Percentiles rank a stretch among this genome's conserved stretches.
Conservation (phyloP, 2,329 filamentous ascomycete species). For the Chrysoporthe cubensis region DNA sequence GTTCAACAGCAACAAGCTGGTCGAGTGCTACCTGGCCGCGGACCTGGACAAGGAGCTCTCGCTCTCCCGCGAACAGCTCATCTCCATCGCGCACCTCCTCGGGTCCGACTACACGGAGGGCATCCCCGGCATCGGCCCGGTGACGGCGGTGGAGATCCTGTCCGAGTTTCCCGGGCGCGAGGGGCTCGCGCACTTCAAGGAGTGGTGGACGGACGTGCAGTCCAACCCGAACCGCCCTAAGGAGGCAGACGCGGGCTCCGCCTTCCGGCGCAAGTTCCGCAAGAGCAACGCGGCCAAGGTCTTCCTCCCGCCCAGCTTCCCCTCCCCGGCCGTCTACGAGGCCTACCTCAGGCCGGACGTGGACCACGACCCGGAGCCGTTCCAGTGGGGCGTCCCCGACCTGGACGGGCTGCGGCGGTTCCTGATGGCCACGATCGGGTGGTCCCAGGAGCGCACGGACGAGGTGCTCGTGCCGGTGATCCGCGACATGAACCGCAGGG, state of each 20-base stretch:
- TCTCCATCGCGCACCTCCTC: slow-evolving; percentile 85
- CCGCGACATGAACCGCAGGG: slow-evolving; percentile 88
- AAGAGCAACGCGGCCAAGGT: slow-evolving; percentile 79
- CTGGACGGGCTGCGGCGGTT: slow-evolving; percentile 82
- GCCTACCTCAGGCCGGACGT: slow-evolving; percentile 90
- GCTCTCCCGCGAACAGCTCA: slow-evolving; percentile 83
- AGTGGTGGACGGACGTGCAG: slow-evolving; percentile 88
- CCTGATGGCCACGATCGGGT: slow-evolving; percentile 90
- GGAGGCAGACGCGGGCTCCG: slow-evolving; percentile 59
- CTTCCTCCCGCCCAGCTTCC: slow-evolving; percentile 82
- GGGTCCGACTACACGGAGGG: slow-evolving; percentile 96
- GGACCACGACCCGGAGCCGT: slow-evolving; percentile 74
- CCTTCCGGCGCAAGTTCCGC: slow-evolving; percentile 86
- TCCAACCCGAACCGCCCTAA: slow-evolving; percentile 62
- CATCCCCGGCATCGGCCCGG: slow-evolving; percentile 85
- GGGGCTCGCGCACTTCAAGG: slow-evolving; percentile 73
- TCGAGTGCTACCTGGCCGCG: slow-evolving; percentile 86
- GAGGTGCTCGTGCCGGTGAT: slow-evolving; percentile 96
- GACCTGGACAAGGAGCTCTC: slow-evolving; percentile 91
- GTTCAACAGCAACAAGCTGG: slow-evolving; percentile 98
- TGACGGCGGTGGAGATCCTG: slow-evolving; percentile 91
- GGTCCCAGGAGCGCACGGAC: slow-evolving; percentile 89
- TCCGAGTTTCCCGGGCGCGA: slow-evolving; percentile 75
- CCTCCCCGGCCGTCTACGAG: slow-evolving; percentile 74
- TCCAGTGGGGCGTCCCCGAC: slow-evolving; percentile 96